Evolutionary conservation across 768 basidiomycete species (phyloP), one percentile per base, ranked within the genome.

Genomic region (Rhodotorula graminis): DNA sequence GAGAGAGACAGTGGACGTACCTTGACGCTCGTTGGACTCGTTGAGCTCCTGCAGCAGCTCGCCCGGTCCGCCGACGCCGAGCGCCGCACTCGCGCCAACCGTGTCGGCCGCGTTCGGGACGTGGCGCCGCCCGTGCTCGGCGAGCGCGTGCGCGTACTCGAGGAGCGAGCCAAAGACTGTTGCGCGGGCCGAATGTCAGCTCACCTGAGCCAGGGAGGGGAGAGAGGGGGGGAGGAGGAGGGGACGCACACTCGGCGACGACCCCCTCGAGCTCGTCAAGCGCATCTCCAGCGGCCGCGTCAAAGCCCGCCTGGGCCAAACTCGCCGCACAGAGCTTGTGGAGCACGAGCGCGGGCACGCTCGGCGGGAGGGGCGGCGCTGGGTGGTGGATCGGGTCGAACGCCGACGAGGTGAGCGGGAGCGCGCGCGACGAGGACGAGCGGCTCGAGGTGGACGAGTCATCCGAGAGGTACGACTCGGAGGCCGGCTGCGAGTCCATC

Each of bases 161-260:
- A 71, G 10, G 21, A 75, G 61, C 47, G 53, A 59, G n/a, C 57
- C 74, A 47, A 75, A 66, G 57, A 75, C 74, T 75, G 59, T 7
- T 37, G 4, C 37, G 37, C 9, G 37, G n/a, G 9, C 25, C 1
- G 7, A 1, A 3, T 1, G 61, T 50, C 31, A 49, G 61, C 46
- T 31, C 33, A 12, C 42, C 4, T 16, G 29, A 14, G 31, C 3
- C 14, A 2, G 57, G 52, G 5, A 25, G 16, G 62, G 2, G 58
- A 55, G 50, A 10, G 40, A 25, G 31, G n/a, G 42, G 46, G n/a
- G n/a, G 44, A 40, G 29, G 58, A 16, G 25, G 33, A 50, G 23
- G 15, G 25, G n/a, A 63, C 70, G 63, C 21, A 71, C 74, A 71
- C 7, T n/a, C 12, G 33, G 25, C 31, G 29, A 75, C 18, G 14